Base-by-base conservation (phyloP, 345 rosid genomes). In the Turnera subulata region DNA sequence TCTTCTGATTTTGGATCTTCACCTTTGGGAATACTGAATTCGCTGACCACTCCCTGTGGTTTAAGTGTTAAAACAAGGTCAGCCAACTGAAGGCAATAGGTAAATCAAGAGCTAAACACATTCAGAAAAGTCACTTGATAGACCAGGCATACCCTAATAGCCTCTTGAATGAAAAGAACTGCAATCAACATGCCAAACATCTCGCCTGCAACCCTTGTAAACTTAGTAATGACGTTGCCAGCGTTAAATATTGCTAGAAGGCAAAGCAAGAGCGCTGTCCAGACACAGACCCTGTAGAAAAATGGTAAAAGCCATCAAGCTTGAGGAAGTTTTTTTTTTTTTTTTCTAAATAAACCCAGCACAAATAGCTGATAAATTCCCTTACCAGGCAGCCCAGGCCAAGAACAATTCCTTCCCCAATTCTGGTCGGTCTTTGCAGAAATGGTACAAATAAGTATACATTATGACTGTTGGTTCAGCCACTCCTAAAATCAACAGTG, bases 381-480 rank as follows among this genome's bases (percentile, higher is more conserved):
- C 70, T 77, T 76, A 90, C 93, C 97, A 91, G 55, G 79, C 91
- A 35, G 77, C 73, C 96, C 97, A 91, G 59, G 97, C 86, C 32
- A 87, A 58, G 61, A 55, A 91, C 56, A 87, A 81, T 25, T 79
- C 68, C 20, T 43, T 58, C 32, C 97, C 95, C 54, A 90, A 40
- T 9, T 74, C 85, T 0, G 74, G 78, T 66, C 82, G 78, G 32
- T 74, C 72, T 65, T 73, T 67, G 68, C 86, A 59, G 73, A 90
- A 90, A 62, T 67, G 76, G 75, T 87, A 87, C 73, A 87, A 67
- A 56, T 87, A 90, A 57, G 84, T 84, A 72, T 84, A 86, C 97
- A 90, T 90, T 16, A 87, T 90, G 56, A 84, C 71, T 3, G 97
- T 90, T 2, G 97, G 95, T 55, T 90, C 95, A 5, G 97, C 97